Percentiles rank a stretch among this genome's conserved stretches.
These are phyloP conservation scores for Aspergillus candidus DNA, from an alignment of 2,329 filamentous ascomycete species.

Conservation along the genomic window DNA sequence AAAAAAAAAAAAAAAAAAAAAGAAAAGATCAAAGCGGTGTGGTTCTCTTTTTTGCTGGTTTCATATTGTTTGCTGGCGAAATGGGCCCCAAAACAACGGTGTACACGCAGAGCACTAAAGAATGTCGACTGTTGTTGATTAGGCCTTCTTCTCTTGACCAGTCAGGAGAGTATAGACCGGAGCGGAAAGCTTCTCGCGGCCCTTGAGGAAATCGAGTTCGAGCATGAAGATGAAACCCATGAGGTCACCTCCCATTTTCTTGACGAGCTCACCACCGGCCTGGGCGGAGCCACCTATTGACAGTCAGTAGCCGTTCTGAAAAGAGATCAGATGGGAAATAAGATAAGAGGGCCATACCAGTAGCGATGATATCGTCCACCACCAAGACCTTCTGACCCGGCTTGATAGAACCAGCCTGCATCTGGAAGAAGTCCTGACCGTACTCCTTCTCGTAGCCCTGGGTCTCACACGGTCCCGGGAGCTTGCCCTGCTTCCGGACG, in stretches of 20 bases:
- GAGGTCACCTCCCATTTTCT: constrained; percentile 77
- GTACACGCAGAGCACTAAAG: neutral
- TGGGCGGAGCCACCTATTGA: constrained; percentile 76
- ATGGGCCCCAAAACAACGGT: neutral
- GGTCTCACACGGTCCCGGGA: constrained; percentile 81
- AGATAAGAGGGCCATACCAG: constrained; percentile 56
- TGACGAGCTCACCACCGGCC: constrained; percentile 79
- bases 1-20: neutral
- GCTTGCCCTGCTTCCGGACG: constrained; percentile 90
- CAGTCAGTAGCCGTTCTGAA: constrained; percentile 1
- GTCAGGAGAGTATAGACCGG: constrained; percentile 78
- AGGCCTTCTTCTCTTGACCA: constrained; percentile 45
- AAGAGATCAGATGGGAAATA: too few relatives aligned
- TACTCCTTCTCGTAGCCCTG: constrained; percentile 94
- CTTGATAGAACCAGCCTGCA: constrained; percentile 80
- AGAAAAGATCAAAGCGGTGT: neutral
- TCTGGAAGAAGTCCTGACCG: constrained; percentile 90
- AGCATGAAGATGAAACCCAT: constrained; percentile 92
- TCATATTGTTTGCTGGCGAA: constrained; percentile 4
- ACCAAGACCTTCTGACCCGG: constrained; percentile 83
- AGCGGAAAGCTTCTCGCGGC: constrained; percentile 78
- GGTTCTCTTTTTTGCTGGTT: constrained; percentile 5
- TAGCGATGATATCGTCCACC: constrained; percentile 97
- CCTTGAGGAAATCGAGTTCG: constrained; percentile 88
- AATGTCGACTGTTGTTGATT: constrained; percentile 9